phyloP scores from a whole-genome alignment of 192 early-diverging fungal species.

The Paraglomus brasilianum region DNA sequence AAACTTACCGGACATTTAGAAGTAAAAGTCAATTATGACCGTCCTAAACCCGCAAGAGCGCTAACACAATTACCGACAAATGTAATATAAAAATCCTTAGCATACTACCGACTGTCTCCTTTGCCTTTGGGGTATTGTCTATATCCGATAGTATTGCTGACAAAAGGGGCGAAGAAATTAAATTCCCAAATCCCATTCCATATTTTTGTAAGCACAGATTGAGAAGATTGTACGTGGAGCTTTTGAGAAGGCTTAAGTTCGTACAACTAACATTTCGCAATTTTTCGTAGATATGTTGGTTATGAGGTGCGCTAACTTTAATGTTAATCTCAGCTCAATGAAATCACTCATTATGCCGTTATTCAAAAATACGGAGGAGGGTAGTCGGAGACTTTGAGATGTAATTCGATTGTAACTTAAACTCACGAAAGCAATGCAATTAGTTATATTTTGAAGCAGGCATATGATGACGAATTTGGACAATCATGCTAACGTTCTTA shows the following conservation, averaged over 20 bases:
- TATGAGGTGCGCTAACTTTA: too few species aligned
- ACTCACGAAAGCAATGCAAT: too few species aligned
- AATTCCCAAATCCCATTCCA: conserved; percentile 10
- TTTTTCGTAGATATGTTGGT: too few species aligned
- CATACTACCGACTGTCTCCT: background rate
- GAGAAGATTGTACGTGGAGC: conserved; percentile 10
- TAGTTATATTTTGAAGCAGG: too few species aligned
- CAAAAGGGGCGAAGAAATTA: conserved; percentile 6
- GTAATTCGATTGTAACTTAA: too few species aligned
- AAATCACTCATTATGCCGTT: too few species aligned
- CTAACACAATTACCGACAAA: background rate
- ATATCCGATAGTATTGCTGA: background rate
- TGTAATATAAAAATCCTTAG: conserved; percentile 1
- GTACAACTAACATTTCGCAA: too few species aligned
- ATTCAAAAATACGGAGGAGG: too few species aligned
- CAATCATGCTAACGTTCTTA: too few species aligned
- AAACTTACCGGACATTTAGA: background rate
- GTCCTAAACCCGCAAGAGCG: background rate
- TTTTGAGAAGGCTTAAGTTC: conserved; percentile 10
- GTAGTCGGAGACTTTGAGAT: too few species aligned
- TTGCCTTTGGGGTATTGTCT: conserved; percentile 8
- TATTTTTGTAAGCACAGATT: conserved; percentile 30
- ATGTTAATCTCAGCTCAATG: too few species aligned
- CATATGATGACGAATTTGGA: too few species aligned
- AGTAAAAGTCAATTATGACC: conserved; percentile 10